Evolutionary conservation across 148 eudicot species (phyloP), one percentile per base, ranked within the genome.

Genomic region (Rhododendron simsii): DNA sequence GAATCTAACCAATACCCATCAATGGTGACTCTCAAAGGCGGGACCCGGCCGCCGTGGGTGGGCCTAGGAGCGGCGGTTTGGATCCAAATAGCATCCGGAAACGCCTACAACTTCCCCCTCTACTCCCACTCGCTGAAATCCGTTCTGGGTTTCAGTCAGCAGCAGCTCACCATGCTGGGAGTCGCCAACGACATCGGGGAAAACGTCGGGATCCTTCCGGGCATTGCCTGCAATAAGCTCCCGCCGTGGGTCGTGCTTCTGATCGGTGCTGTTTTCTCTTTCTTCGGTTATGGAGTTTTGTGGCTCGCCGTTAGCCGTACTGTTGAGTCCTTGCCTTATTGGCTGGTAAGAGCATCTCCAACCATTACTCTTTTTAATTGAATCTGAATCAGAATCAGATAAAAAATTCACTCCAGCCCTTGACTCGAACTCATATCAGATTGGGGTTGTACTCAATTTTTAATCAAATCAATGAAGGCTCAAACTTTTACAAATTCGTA

Each of bases 161-260:
- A 85, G 12, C 96, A 95, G 84, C 59, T 95, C 65, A 92, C 98
- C 1, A 90, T 95, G 86, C 95, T 95, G 45, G 98, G 96, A 1
- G 98, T 95, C 81, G 98, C 98, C 2, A 91, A 91, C 83, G 98
- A 95, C 30, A 88, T 94, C 61, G 98, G 98, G 0, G 98, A 95
- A 57, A 94, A 93, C 81, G 91, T 95, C 7, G 98, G 98, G 0
- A 50, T 95, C 5, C 83, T 95, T 26, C 91, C 98, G 1, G 98
- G 98, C 0, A 82, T 92, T 81, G 91, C 80, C 0, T 93, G 91
- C 78, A 94, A 95, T 83, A 89, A 90, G 53, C 90, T 91, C 41
- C 92, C 98, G 2, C 98, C 98, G 41, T 95, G 96, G 98, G 84
- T 91, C 77, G 90, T 95, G 44, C 91, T 95, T 33, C 84, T 89